Conservation (phyloP, 108 stramenopile genomes). For the Cyclotella choctawhatcheeana region DNA sequence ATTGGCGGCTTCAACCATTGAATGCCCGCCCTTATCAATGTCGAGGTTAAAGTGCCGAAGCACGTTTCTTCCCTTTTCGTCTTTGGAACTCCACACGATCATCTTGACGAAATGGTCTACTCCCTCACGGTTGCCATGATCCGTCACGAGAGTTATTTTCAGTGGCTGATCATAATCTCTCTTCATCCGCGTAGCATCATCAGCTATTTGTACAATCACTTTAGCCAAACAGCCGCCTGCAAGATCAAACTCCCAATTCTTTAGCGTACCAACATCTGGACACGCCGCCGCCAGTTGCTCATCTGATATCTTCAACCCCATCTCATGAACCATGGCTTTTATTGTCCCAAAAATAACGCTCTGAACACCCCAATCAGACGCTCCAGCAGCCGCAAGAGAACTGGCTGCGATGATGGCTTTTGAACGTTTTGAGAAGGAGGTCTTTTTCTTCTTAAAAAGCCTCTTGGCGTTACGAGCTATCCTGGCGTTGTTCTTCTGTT, state of each 20-base stretch:
- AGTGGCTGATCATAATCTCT: not conserved
- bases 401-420: not conserved
- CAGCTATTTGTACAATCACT: not conserved
- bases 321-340: not conserved
- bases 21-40: constrained; percentile 19
- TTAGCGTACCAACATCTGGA: not conserved
- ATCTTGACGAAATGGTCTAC: constrained; percentile 24
- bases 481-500: not conserved
- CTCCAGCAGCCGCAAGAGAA: not conserved
- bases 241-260: constrained; percentile 7
- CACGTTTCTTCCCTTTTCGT: not conserved
- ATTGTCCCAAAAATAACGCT: constrained; percentile 3
- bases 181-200: not conserved
- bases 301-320: not conserved
- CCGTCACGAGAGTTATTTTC: constrained; percentile 3
- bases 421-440: not conserved
- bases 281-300: not conserved
- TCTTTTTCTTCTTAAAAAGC: not conserved
- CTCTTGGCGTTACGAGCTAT: not conserved
- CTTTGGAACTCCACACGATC: constrained; percentile 1
- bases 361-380: not conserved
- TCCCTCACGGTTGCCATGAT: constrained; percentile 30
- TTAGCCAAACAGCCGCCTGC: not conserved
- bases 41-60: constrained; percentile 13
- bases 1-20: constrained; percentile 5